Percentiles rank a stretch among this genome's conserved stretches.
phyloP scores from a whole-genome alignment of 768 basidiomycete genomes.

The Hysterangium stoloniferum region DNA sequence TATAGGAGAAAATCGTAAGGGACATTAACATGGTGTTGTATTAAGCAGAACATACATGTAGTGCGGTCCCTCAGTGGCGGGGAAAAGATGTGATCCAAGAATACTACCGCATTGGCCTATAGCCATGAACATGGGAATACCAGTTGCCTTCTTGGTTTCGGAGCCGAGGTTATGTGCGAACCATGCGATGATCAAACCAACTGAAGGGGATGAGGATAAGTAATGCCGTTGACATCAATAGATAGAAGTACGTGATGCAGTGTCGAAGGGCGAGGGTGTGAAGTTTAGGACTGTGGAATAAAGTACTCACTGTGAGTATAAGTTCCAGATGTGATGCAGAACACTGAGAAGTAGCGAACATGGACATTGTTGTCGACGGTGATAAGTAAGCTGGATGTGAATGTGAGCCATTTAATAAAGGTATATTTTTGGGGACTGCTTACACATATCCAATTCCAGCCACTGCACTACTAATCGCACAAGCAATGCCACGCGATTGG shows the following conservation, averaged over 20 bases:
- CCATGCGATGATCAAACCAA: slow-evolving; percentile 72
- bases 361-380: slow-evolving; percentile 45
- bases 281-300: neutral
- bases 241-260: no score
- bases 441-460: slow-evolving; percentile 60
- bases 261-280: no score
- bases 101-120: slow-evolving; percentile 74
- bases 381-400: slow-evolving; percentile 41
- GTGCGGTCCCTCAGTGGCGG: slow-evolving; percentile 50
- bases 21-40: neutral
- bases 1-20: slow-evolving; percentile 18
- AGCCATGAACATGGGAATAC: slow-evolving; percentile 72
- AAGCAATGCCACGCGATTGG: slow-evolving; percentile 44
- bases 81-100: slow-evolving; percentile 70
- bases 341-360: slow-evolving; percentile 70
- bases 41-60: slow-evolving; percentile 40
- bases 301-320: slow-evolving; percentile 36
- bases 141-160: slow-evolving; percentile 69
- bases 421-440: slow-evolving; percentile 16
- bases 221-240: neutral
- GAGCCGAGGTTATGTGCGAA: slow-evolving; percentile 72
- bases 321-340: slow-evolving; percentile 70
- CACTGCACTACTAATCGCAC: slow-evolving; percentile 32
- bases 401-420: neutral
- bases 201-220: slow-evolving; percentile 25